Evolutionary conservation across 2,329 filamentous ascomycete genomes (phyloP).

Genomic region (Scedosporium apiospermum): DNA sequence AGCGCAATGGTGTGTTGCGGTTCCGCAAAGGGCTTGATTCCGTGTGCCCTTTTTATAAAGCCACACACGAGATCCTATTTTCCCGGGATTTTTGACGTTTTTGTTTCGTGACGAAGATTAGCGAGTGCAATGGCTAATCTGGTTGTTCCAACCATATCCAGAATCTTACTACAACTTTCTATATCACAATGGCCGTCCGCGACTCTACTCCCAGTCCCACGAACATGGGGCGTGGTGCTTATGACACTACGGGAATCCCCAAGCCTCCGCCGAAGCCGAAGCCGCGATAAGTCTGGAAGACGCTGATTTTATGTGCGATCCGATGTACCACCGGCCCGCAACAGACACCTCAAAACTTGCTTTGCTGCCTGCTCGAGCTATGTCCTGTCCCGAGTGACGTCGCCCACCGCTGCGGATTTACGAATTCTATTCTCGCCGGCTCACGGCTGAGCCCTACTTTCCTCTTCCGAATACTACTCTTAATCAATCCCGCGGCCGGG

Average conservation of each 20-base stretch:
- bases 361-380: constrained; percentile 8
- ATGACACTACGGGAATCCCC: constrained; percentile 39
- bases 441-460: background rate
- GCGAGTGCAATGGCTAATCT: constrained; percentile 4
- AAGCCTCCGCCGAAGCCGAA: constrained; percentile 36
- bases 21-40: background rate
- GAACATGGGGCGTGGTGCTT: constrained; percentile 43
- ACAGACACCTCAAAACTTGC: constrained; percentile 8
- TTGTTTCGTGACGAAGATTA: background rate
- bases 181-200: constrained; percentile 25
- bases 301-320: constrained; percentile 10
- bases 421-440: background rate
- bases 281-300: constrained; percentile 21
- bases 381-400: constrained; percentile 5
- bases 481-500: constrained; percentile 10
- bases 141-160: constrained; percentile 1
- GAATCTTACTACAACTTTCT: constrained; percentile 7
- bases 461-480: constrained; percentile 3
- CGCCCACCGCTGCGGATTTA: constrained; percentile 7
- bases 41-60: background rate
- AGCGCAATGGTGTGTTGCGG: constrained; percentile 1
- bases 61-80: background rate
- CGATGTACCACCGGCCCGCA: constrained; percentile 10
- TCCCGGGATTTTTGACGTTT: background rate
- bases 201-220: constrained; percentile 20